Evolutionary conservation across 2,329 filamentous ascomycete genomes (phyloP), one percentile per base, ranked within the genome.

Genomic region (Xylariaceae sp.): DNA sequence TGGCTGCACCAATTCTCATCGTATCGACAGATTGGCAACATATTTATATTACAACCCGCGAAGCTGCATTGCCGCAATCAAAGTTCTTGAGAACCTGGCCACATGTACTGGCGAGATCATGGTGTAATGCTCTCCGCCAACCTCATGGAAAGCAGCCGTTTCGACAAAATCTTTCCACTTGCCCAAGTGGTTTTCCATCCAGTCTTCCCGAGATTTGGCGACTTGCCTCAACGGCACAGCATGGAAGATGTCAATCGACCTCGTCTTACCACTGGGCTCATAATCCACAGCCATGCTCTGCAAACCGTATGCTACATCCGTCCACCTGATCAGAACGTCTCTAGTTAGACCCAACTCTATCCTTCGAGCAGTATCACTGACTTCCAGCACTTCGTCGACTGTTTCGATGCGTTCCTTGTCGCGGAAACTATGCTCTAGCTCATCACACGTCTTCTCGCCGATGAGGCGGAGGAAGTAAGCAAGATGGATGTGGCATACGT

Each of bases 201-300:
- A 71, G 32, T 68, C 63, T 30, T 66, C 52, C n/a, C 56, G 54
- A 19, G 57, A 58, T 15, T 51, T 56, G 3, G 65, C 63, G 4
- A 60, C 64, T 1, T 52, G 53, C 43, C 50, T 57, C 14, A 68
- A 53, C 9, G 70, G 71, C 3, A 58, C 54, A 6, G 65, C 66
- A 36, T 68, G 66, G 51, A 76, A 75, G 3, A 75, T 62, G 58
- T 74, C 71, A 42, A 75, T 68, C 2, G 32, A 15, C 2, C 49
- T 46, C 0, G 74, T 65, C 1, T 15, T 47, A 0, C 72, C 71
- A 1, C 19, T 18, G 1, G 73, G 73, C 42, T 75, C 69, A 53
- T 75, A 76, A 10, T 74, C 66, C 2, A 56, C 45, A 2, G 68
- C 68, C 38, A 71, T 68, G 39, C 56, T 60, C 50, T 72, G 68